These are phyloP conservation scores for Pichia kudriavzevii DNA, from an alignment of 1,139 yeast species.

Conservation along the genomic window DNA sequence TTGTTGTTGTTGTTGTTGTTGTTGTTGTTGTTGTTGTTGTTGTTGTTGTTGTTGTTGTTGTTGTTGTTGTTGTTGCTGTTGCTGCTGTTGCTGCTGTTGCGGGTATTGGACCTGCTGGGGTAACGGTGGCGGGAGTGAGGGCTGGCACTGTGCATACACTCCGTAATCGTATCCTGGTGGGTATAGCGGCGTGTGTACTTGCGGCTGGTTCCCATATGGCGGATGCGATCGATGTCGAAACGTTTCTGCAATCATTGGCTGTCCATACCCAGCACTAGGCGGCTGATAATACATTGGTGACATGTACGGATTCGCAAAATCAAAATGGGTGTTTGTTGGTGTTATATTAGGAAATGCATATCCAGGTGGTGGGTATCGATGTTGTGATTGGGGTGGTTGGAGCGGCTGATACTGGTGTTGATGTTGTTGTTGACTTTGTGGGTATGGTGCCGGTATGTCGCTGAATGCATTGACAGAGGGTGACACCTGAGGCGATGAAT, in stretches of 20 bases:
- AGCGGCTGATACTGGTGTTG: constrained; percentile 1
- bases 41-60: constrained; percentile 1
- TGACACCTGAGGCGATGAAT: constrained; percentile 7
- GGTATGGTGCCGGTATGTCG: constrained; percentile 4
- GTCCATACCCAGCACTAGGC: too few species aligned
- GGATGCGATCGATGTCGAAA: too few species aligned
- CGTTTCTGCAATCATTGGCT: too few species aligned
- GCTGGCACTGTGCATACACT: not conserved
- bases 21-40: not conserved
- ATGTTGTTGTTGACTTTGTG: constrained; percentile 3
- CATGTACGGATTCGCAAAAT: constrained; percentile 5
- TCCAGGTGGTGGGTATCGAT: not conserved
- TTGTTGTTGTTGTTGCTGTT: constrained; percentile 6
- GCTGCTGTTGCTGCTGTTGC: constrained; percentile 11
- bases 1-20: not conserved
- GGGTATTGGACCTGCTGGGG: constrained; percentile 6
- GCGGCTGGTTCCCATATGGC: too few species aligned
- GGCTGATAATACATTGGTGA: constrained; percentile 10
- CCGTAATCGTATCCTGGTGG: too few species aligned
- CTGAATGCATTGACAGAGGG: constrained; percentile 10
- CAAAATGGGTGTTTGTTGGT: constrained; percentile 8
- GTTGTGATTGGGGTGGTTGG: not conserved
- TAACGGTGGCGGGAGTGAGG: constrained; percentile 1
- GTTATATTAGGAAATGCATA: constrained; percentile 2
- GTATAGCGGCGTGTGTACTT: too few species aligned